Percentiles rank a stretch among this genome's conserved stretches.
These are phyloP conservation scores for Lipomyces sp. DNA, from an alignment of 805 yeast species.

Conservation along the genomic window DNA sequence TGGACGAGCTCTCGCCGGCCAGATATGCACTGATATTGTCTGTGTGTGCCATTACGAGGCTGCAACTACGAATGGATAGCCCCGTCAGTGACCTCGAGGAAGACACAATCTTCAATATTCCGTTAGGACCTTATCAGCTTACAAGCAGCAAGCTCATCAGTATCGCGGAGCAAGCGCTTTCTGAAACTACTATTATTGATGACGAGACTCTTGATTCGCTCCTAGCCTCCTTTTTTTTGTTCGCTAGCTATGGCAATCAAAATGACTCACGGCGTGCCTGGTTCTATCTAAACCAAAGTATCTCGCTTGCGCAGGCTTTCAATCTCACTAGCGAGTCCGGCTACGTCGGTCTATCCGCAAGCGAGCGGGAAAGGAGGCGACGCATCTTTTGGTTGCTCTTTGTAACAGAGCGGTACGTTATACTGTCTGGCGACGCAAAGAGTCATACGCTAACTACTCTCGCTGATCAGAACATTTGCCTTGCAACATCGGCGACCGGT, in stretches of 20 bases:
- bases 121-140: not conserved
- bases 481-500: not conserved
- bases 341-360: not conserved
- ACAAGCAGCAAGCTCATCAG: not conserved
- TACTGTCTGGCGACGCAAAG: not conserved
- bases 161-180: not conserved
- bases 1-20: not conserved
- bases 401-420: not conserved
- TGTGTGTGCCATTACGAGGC: not conserved
- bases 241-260: not conserved
- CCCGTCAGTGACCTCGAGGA: not conserved
- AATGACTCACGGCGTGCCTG: not conserved
- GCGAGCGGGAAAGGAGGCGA: not conserved
- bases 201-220: not conserved
- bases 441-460: not conserved
- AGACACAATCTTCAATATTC: too few species aligned
- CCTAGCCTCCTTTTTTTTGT: not conserved
- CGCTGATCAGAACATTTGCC: not conserved
- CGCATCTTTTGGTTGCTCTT: slow-evolving; percentile 1
- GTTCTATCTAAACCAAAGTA: not conserved
- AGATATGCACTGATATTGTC: not conserved
- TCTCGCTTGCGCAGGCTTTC: not conserved
- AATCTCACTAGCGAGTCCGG: not conserved
- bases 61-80: not conserved
- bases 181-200: not conserved